Evolutionary conservation across 2,329 filamentous ascomycete genomes (phyloP).

Genomic region (Alternaria sp.): DNA sequence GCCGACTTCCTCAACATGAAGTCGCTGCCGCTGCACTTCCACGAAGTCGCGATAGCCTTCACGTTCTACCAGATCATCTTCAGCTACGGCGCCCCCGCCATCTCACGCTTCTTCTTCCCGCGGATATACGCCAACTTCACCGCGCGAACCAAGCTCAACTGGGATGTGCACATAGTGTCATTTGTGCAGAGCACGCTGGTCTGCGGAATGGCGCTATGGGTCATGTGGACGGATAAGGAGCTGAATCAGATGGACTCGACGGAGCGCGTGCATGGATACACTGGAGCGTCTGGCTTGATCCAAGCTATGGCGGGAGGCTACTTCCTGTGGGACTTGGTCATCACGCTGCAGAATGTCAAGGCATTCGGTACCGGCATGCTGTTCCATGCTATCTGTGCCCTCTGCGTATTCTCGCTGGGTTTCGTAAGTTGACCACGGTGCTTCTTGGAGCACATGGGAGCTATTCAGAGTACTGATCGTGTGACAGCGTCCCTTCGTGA

Average conservation of each 20-base stretch:
- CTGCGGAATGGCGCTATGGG: constrained; percentile 74
- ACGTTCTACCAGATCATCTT: constrained; percentile 73
- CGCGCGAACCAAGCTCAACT: constrained; percentile 72
- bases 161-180: constrained; percentile 88
- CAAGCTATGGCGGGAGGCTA: constrained; percentile 81
- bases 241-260: constrained; percentile 69
- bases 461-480: background rate
- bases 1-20: constrained; percentile 67
- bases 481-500: constrained; percentile 76
- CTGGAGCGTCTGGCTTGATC: constrained; percentile 72
- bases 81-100: constrained; percentile 68
- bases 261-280: constrained; percentile 79
- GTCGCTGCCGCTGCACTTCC: constrained; percentile 76
- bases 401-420: constrained; percentile 77
- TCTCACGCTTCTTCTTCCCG: constrained; percentile 70
- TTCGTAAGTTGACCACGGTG: constrained; percentile 65
- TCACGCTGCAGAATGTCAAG: constrained; percentile 71
- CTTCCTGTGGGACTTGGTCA: constrained; percentile 81
- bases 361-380: constrained; percentile 80
- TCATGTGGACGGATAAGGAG: constrained; percentile 71
- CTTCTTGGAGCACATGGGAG: background rate
- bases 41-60: constrained; percentile 74
- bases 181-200: constrained; percentile 78
- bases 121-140: constrained; percentile 68
- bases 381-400: constrained; percentile 76